Evolutionary conservation across 2,329 filamentous ascomycete genomes (phyloP).

Genomic region (Phoma herbarum): DNA sequence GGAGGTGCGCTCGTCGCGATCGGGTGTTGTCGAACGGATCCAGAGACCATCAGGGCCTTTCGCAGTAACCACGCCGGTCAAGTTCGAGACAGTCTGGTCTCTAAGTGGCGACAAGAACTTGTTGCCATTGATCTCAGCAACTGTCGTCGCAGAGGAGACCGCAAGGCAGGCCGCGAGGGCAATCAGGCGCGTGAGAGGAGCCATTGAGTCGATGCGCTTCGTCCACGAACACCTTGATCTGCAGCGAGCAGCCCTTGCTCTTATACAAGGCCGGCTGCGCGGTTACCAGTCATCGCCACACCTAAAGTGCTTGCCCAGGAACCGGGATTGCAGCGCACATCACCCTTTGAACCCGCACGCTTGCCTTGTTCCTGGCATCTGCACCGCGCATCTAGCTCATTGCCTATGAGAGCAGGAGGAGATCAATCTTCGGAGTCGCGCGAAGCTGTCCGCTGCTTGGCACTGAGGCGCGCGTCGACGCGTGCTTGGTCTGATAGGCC

Average conservation of each 20-base stretch:
- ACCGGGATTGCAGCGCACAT: conserved; percentile 12
- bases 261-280: conserved; percentile 11
- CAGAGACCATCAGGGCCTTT: conserved; percentile 70
- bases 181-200: conserved; percentile 26
- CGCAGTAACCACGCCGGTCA: conserved; percentile 72
- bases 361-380: conserved; percentile 22
- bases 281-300: not conserved
- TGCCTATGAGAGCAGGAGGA: conserved; percentile 21
- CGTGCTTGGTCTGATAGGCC: conserved; percentile 20
- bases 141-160: conserved; percentile 34
- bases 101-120: conserved; percentile 69
- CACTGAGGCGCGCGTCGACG: conserved; percentile 13
- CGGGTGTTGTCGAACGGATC: conserved; percentile 67
- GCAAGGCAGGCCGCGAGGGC: conserved; percentile 30
- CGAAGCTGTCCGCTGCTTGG: conserved; percentile 20
- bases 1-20: conserved; percentile 66
- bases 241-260: conserved; percentile 11
- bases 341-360: conserved; percentile 12
- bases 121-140: conserved; percentile 73
- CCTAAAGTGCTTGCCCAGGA: conserved; percentile 10
- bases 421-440: conserved; percentile 15
- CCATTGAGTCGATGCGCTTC: conserved; percentile 24
- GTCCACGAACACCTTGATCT: conserved; percentile 13
- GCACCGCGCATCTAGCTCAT: conserved; percentile 16
- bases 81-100: conserved; percentile 64